Evolutionary conservation across 75 land plant genomes (phyloP), one percentile per base, ranked within the genome.

Genomic region (Azolla pinnata): DNA sequence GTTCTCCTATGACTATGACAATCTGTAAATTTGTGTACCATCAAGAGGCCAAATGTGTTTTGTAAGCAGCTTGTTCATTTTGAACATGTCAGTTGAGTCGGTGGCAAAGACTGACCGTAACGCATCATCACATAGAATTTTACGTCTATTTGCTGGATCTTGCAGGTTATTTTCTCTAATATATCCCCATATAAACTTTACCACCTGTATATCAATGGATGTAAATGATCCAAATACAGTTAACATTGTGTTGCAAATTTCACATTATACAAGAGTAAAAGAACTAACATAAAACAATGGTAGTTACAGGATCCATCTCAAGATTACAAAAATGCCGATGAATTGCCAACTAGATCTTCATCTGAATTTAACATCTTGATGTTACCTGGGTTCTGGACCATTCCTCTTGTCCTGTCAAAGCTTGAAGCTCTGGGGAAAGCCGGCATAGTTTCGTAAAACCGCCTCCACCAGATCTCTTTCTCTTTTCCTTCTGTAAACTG

Each of bases 51-150:
- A 78, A 17, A 90, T 90, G 55, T 90, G 96, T 55, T 83, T 90
- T 14, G 91, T 71, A 14, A 90, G 74, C 38, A 86, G 73, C 75
- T 90, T 90, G 56, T 90, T 90, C 96, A 90, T 90, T 71, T 90
- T 78, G 72, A 90, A 90, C 91, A 90, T 90, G 72, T 90, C 96
- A 47, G 91, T 90, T 18, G 77, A 81, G 55, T 83, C 84, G 16
- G 84, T 86, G 56, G 85, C 91, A 70, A 90, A 83, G 34, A 90
- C 80, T 29, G 75, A 12, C n/a, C 84, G 79, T 40, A 90, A 49
- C 26, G 72, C 82, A 64, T 86, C 91, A 66, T 90, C 69, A 67
- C 96, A 90, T 23, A 90, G 74, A 14, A 90, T 90, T 57, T 86
- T 86, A 45, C 96, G 71, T 70, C 83, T 90, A 66, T 90, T 83